Evolutionary conservation across 768 basidiomycete genomes (phyloP).

Genomic region (Crucibulum laeve): DNA sequence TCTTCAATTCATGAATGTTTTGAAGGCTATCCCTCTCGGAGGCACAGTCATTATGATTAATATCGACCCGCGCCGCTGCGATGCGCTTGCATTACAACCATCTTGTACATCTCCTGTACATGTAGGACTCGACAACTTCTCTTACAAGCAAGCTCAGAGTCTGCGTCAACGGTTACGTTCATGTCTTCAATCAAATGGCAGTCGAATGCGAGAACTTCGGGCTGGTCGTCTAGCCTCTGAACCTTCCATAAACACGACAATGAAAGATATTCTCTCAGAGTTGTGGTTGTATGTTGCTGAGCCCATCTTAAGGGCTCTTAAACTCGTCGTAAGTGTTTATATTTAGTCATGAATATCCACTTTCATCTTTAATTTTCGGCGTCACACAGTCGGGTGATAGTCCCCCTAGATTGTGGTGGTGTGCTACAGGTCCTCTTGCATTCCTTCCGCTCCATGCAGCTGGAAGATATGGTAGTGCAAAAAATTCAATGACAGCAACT

Average conservation of each 20-base stretch:
- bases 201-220: too few species aligned
- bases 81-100: neutral
- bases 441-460: conserved; percentile 14
- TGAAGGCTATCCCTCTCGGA: neutral
- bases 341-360: neutral
- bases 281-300: conserved; percentile 3
- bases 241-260: too few species aligned
- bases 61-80: neutral
- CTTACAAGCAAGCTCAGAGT: too few species aligned
- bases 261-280: conserved; percentile 1
- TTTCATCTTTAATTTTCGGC: neutral
- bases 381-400: conserved; percentile 7
- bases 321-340: conserved; percentile 2
- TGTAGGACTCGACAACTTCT: too few species aligned
- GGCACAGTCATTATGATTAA: neutral
- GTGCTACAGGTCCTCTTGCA: conserved; percentile 8
- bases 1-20: neutral
- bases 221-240: too few species aligned
- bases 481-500: conserved; percentile 5
- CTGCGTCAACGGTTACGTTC: too few species aligned
- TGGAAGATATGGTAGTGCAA: conserved; percentile 7
- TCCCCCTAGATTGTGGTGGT: conserved; percentile 14
- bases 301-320: conserved; percentile 3
- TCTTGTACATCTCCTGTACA: too few species aligned
- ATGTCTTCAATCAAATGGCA: too few species aligned